Evolutionary conservation across 2,329 filamentous ascomycete species (phyloP).

Genomic region (Amylocarpus encephaloides): DNA sequence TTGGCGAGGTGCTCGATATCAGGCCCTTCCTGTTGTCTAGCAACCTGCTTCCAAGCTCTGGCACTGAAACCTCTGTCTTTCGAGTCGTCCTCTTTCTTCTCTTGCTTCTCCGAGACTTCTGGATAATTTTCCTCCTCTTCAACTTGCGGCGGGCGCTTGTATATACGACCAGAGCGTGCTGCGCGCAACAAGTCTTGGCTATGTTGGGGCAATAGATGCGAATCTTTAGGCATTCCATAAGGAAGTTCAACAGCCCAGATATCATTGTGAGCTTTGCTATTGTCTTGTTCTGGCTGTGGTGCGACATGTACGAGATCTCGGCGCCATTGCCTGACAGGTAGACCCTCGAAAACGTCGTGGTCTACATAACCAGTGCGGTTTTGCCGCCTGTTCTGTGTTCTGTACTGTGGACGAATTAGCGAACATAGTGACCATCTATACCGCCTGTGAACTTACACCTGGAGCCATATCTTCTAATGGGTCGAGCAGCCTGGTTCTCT

Average conservation of each 20-base stretch:
- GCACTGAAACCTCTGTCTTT: conserved; percentile 46
- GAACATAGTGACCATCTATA: background rate
- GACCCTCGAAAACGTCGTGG: conserved; percentile 46
- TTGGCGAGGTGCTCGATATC: conserved; percentile 52
- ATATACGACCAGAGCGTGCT: conserved; percentile 69
- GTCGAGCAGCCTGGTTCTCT: background rate
- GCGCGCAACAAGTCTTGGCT: conserved; percentile 78
- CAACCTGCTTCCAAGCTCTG: conserved; percentile 56
- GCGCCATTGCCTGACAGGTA: conserved; percentile 88
- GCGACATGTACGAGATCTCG: conserved; percentile 63
- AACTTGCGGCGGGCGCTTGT: conserved; percentile 60
- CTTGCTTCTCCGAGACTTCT: conserved; percentile 42
- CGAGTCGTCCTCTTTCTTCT: conserved; percentile 52
- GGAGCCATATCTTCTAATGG: conserved; percentile 7
- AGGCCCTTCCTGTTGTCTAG: conserved; percentile 50
- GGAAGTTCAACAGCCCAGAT: conserved; percentile 71
- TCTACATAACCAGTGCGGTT: conserved; percentile 37
- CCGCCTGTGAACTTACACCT: conserved; percentile 2
- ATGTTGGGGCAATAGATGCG: conserved; percentile 66
- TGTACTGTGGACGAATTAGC: conserved; percentile 18
- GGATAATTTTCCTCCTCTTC: conserved; percentile 54
- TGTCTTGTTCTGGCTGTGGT: conserved; percentile 59
- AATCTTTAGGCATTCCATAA: conserved; percentile 78
- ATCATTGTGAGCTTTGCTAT: conserved; percentile 52
- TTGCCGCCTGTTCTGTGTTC: conserved; percentile 27